phyloP scores from a whole-genome alignment of 805 yeast species.

The Grigorovia humatica region DNA sequence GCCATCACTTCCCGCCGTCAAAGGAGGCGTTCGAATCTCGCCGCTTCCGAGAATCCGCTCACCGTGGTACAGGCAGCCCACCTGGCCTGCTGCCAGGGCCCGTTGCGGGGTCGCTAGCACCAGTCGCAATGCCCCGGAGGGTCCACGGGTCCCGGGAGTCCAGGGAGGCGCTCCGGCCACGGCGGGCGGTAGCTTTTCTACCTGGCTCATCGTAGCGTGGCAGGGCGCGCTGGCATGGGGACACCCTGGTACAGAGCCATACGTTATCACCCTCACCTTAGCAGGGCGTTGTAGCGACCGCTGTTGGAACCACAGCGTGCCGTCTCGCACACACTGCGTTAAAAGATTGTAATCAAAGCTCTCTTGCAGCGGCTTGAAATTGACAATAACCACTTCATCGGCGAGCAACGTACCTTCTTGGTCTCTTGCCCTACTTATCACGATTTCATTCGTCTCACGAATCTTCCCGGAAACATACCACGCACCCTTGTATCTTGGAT shows the following conservation, averaged over 20 bases:
- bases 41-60: too few relatives aligned
- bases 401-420: constrained; percentile 40
- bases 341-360: background rate
- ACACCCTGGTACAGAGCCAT: too few relatives aligned
- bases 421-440: constrained; percentile 67
- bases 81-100: constrained; percentile 58
- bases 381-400: constrained; percentile 23
- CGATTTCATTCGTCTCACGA: constrained; percentile 53
- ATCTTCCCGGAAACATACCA: constrained; percentile 83
- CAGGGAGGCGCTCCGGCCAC: too few relatives aligned
- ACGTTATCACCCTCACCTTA: background rate
- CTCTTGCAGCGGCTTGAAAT: background rate
- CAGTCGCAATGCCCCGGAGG: background rate
- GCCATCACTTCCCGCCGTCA: background rate
- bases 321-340: constrained; percentile 1
- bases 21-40: too few relatives aligned
- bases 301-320: constrained; percentile 44
- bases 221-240: too few relatives aligned
- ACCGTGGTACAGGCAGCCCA: background rate
- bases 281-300: constrained; percentile 63
- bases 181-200: too few relatives aligned
- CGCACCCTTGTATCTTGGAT: constrained; percentile 58
- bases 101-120: constrained; percentile 31
- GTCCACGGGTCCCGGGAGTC: too few relatives aligned
- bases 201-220: too few relatives aligned